Evolutionary conservation across 1,139 yeast genomes (phyloP).

Genomic region (Blastobotrys indianensis): DNA sequence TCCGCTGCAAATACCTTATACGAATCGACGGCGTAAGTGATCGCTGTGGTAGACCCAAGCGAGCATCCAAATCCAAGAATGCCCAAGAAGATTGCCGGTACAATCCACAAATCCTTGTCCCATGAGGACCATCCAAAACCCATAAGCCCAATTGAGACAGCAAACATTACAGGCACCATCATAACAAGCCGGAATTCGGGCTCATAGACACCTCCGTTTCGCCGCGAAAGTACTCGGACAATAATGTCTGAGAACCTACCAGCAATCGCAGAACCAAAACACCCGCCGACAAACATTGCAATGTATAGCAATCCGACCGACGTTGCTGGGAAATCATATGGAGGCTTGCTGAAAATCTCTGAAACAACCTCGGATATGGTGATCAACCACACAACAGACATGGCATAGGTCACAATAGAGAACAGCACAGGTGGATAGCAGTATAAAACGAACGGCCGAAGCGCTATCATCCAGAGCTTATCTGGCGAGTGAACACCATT

Average conservation of each 20-base stretch:
- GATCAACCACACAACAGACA: conserved; percentile 61
- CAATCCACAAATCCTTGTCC: conserved; percentile 49
- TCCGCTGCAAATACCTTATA: conserved; percentile 57
- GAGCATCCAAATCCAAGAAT: conserved; percentile 55
- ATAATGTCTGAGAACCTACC: conserved; percentile 48
- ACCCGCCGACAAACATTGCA: conserved; percentile 55
- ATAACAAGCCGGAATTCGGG: conserved; percentile 56
- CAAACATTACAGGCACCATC: conserved; percentile 45
- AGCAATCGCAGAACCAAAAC: conserved; percentile 50
- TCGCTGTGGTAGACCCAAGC: conserved; percentile 56
- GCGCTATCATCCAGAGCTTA: conserved; percentile 52
- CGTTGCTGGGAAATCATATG: conserved; percentile 45
- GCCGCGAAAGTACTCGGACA: conserved; percentile 32
- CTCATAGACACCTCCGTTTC: conserved; percentile 52
- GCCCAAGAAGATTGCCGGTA: conserved; percentile 53
- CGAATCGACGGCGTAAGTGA: conserved; percentile 55
- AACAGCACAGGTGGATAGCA: conserved; percentile 50
- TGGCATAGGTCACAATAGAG: conserved; percentile 48
- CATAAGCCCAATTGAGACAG: conserved; percentile 49
- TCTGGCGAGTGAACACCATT: conserved; percentile 47
- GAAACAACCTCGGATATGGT: conserved; percentile 54
- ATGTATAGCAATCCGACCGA: conserved; percentile 54
- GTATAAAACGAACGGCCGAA: conserved; percentile 51
- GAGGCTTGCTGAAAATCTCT: conserved; percentile 42
- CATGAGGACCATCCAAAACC: conserved; percentile 60